Evolutionary conservation across 768 basidiomycete species (phyloP).

Genomic region (Auricularia heimuer): DNA sequence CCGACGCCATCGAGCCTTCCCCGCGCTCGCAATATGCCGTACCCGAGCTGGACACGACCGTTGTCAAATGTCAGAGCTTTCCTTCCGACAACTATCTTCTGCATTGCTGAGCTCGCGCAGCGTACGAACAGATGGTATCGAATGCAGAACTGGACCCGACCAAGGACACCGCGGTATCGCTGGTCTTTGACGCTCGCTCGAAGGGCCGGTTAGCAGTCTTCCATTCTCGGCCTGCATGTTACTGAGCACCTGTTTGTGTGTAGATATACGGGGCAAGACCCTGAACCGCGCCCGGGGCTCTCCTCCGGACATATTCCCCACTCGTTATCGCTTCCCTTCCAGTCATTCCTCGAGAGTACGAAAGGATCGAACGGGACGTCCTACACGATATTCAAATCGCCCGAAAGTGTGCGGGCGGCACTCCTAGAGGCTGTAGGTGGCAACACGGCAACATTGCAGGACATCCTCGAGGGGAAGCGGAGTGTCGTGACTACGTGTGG

Average conservation of each 20-base stretch:
- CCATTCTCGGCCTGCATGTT: conserved; percentile 1
- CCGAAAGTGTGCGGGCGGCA: conserved; percentile 46
- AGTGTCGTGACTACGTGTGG: conserved; percentile 75
- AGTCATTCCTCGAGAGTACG: conserved; percentile 47
- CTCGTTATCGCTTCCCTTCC: conserved; percentile 80
- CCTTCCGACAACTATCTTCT: neutral
- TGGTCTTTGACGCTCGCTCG: conserved; percentile 84
- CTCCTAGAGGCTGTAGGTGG: conserved; percentile 56
- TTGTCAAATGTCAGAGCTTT: conserved; percentile 40
- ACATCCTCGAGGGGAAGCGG: conserved; percentile 50
- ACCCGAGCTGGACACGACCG: conserved; percentile 41
- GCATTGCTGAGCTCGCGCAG: conserved; percentile 28
- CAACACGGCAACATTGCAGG: conserved; percentile 35
- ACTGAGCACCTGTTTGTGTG: conserved; percentile 4
- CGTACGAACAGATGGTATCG: conserved; percentile 68
- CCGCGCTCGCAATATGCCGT: conserved; percentile 32
- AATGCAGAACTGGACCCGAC: conserved; percentile 49
- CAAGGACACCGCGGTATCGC: conserved; percentile 37
- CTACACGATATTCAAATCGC: conserved; percentile 42
- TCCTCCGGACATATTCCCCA: conserved; percentile 89
- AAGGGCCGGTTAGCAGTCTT: conserved; percentile 51
- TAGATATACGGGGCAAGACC: conserved; percentile 72
- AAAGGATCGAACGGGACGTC: conserved; percentile 15
- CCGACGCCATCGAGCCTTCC: conserved; percentile 15
- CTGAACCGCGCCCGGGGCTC: conserved; percentile 83